A percentile compares a stretch with the other conserved stretches of the same genome.
Evolutionary conservation across 768 basidiomycete genomes (phyloP).

Genomic region (Ephemerocybe angulata): DNA sequence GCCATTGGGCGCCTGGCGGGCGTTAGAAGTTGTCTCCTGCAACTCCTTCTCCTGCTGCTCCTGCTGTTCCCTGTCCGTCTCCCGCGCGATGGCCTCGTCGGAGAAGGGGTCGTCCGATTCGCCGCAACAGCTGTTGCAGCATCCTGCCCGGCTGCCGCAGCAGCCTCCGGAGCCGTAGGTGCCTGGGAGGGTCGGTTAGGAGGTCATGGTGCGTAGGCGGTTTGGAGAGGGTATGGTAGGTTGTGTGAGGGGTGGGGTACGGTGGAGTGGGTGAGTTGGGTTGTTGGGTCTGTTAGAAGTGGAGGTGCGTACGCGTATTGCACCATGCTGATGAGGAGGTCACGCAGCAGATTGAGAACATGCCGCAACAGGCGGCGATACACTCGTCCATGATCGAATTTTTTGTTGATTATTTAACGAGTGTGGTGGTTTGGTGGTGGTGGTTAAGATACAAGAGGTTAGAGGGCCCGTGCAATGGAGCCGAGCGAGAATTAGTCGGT

Average conservation of each 20-base stretch:
- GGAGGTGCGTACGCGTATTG: not conserved
- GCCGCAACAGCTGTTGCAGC: conserved; percentile 43
- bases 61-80: conserved; percentile 35
- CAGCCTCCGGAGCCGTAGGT: conserved; percentile 39
- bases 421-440: not conserved
- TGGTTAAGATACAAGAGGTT: not conserved
- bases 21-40: too few species aligned
- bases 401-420: not conserved
- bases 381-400: conserved; percentile 1
- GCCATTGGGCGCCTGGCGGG: too few species aligned
- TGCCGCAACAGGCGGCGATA: conserved; percentile 3
- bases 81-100: conserved; percentile 41
- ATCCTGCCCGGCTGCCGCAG: conserved; percentile 47
- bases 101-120: conserved; percentile 39
- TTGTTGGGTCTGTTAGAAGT: not conserved
- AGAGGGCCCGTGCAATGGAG: too few species aligned
- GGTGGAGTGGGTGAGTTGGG: too few species aligned
- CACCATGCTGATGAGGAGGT: not conserved
- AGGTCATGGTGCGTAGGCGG: not conserved
- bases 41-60: conserved; percentile 12
- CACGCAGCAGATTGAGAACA: conserved; percentile 1
- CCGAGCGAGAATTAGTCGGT: too few species aligned
- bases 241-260: not conserved
- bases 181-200: conserved; percentile 16
- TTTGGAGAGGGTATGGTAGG: not conserved